Evolutionary conservation across 768 basidiomycete genomes (phyloP).

Genomic region (Gautieria morchelliformis): DNA sequence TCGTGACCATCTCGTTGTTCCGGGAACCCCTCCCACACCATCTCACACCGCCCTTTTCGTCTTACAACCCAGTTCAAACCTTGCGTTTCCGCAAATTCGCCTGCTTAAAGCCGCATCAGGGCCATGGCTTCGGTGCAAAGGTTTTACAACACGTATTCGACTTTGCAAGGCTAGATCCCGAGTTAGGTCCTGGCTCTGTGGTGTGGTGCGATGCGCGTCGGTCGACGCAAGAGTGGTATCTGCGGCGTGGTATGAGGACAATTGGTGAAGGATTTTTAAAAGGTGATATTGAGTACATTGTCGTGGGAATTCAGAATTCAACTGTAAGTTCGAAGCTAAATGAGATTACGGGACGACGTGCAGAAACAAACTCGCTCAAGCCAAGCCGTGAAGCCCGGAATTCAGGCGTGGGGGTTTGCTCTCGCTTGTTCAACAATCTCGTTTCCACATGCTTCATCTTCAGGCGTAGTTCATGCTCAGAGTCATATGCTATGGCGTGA

Average conservation of each 20-base stretch:
- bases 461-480: too few species aligned
- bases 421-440: too few species aligned
- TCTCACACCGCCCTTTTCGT: constrained; percentile 4
- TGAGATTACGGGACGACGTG: too few species aligned
- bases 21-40: constrained; percentile 29
- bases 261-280: constrained; percentile 47
- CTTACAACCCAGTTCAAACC: constrained; percentile 4
- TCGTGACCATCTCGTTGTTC: constrained; percentile 52
- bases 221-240: constrained; percentile 39
- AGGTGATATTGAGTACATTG: constrained; percentile 43
- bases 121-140: constrained; percentile 41
- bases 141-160: constrained; percentile 34
- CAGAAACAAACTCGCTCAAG: too few species aligned
- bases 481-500: too few species aligned
- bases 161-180: constrained; percentile 24
- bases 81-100: constrained; percentile 53
- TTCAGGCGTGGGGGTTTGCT: too few species aligned
- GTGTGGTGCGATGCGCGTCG: constrained; percentile 54
- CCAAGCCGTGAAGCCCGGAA: too few species aligned
- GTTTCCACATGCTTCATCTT: too few species aligned
- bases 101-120: constrained; percentile 41
- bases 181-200: constrained; percentile 27
- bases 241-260: constrained; percentile 37
- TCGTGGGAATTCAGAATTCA: constrained; percentile 43
- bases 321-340: constrained; percentile 6